phyloP scores from a whole-genome alignment of 2,329 filamentous ascomycete species.

The Verticillium dahliae region DNA sequence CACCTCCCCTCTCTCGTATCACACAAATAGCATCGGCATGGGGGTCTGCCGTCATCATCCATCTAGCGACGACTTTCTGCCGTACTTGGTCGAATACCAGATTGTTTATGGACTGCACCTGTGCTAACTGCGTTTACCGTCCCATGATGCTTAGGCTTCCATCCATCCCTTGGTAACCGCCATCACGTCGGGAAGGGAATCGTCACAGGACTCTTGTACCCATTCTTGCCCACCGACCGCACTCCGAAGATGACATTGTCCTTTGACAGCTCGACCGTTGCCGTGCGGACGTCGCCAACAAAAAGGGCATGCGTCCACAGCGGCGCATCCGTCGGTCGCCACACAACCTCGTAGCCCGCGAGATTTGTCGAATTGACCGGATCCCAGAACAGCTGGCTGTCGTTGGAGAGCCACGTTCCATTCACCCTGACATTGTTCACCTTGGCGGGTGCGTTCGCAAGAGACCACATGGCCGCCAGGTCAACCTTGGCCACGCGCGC shows the following conservation, averaged over 20 bases:
- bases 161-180: too few relatives aligned
- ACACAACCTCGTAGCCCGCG: constrained; percentile 48
- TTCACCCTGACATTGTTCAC: constrained; percentile 43
- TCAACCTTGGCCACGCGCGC: constrained; percentile 48
- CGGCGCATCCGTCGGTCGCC: constrained; percentile 41
- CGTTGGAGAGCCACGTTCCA: constrained; percentile 37
- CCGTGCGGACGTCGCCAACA: constrained; percentile 38
- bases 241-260: constrained; percentile 54
- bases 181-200: constrained; percentile 19
- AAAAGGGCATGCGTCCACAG: constrained; percentile 42
- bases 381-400: constrained; percentile 43
- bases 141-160: too few relatives aligned
- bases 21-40: neutral
- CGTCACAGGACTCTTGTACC: constrained; percentile 41
- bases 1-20: neutral
- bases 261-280: constrained; percentile 43
- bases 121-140: neutral
- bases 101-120: neutral
- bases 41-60: neutral
- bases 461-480: constrained; percentile 44
- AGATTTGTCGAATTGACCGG: constrained; percentile 26
- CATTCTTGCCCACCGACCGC: constrained; percentile 40
- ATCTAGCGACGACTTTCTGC: too few relatives aligned
- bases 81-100: too few relatives aligned
- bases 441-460: constrained; percentile 43